Evolutionary conservation across 148 eudicot genomes (phyloP).

Genomic region (Gaultheria prostrata): DNA sequence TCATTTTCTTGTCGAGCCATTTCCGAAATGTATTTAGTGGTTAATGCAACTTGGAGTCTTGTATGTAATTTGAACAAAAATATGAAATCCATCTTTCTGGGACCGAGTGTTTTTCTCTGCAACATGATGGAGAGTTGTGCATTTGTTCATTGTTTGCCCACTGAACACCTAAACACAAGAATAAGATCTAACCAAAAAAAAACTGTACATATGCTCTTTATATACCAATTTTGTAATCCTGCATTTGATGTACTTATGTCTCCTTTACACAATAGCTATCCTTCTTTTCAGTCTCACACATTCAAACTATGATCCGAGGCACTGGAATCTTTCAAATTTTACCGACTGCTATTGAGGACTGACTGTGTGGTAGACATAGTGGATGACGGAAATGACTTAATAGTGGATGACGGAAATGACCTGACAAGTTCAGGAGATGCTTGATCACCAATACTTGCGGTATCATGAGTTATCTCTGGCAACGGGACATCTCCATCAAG

Average conservation of each 20-base stretch:
- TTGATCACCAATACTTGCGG: background rate
- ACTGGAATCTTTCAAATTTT: background rate
- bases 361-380: background rate
- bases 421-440: background rate
- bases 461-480: background rate
- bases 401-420: background rate
- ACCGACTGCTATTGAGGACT: background rate
- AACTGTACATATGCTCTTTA: no score
- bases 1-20: background rate
- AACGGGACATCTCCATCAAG: conserved; percentile 21
- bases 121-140: background rate
- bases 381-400: background rate
- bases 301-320: background rate
- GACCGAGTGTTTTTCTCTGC: background rate
- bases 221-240: no score
- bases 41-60: no score
- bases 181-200: background rate
- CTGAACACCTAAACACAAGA: background rate
- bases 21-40: no score
- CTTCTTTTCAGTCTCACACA: background rate
- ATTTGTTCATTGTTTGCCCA: background rate
- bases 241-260: no score
- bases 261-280: no score
- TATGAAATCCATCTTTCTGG: no score
- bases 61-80: no score